Percentiles rank a stretch among this genome's conserved stretches.
These are phyloP conservation scores for Leishmania major DNA, from an alignment of 208 protist genomes.

Conservation along the genomic window DNA sequence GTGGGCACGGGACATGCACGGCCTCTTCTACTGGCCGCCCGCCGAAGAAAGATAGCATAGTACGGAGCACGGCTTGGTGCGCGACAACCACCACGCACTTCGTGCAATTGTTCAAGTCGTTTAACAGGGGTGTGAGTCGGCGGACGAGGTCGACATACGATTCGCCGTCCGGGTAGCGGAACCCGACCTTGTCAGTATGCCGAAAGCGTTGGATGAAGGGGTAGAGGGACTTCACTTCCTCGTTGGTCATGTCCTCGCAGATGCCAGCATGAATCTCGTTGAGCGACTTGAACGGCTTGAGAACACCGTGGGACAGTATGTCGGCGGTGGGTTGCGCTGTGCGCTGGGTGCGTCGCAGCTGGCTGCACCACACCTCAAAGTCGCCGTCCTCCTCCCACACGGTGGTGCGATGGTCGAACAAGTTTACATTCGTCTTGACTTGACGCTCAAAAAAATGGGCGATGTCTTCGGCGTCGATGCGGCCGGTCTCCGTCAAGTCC, in stretches of 20 bases:
- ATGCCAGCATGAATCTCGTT: constrained; percentile 91
- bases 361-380: constrained; percentile 87
- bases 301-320: constrained; percentile 43
- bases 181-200: constrained; percentile 79
- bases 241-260: constrained; percentile 88
- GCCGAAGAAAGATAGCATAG: constrained; percentile 80
- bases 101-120: constrained; percentile 59
- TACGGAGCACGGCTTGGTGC: constrained; percentile 82
- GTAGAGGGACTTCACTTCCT: constrained; percentile 71
- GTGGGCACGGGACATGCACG: constrained; percentile 71
- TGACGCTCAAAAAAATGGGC: constrained; percentile 63
- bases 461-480: constrained; percentile 54
- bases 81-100: constrained; percentile 75
- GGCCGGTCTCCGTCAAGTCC: constrained; percentile 61
- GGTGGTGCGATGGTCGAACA: constrained; percentile 43
- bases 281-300: constrained; percentile 59
- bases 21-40: constrained; percentile 66
- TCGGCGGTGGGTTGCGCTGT: constrained; percentile 62
- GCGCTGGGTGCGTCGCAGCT: constrained; percentile 65
- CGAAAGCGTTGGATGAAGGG: constrained; percentile 72
- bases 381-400: constrained; percentile 47
- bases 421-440: constrained; percentile 42
- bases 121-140: constrained; percentile 64
- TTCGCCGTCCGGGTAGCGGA: constrained; percentile 84
- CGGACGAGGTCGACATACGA: constrained; percentile 82